These are phyloP conservation scores for Conoideocrella luteorostrata DNA, from an alignment of 2,329 filamentous ascomycete genomes.

Conservation along the genomic window DNA sequence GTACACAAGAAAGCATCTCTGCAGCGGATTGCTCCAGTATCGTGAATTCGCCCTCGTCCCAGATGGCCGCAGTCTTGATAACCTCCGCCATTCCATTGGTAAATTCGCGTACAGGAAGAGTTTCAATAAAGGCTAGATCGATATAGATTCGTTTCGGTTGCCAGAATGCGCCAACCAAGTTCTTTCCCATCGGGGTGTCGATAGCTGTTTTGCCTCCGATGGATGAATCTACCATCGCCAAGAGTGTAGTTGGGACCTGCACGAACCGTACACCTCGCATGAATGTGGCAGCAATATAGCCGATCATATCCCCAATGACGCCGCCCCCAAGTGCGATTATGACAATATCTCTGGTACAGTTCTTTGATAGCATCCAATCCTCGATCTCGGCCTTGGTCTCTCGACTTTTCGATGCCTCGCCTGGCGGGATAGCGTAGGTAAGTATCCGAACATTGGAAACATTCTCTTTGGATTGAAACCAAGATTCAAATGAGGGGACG, in stretches of 20 bases:
- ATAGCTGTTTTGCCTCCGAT: conserved; percentile 99
- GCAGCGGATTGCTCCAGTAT: conserved; percentile 76
- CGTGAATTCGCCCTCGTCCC: conserved; percentile 81
- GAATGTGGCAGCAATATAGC: conserved; percentile 95
- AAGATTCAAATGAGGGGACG: conserved; percentile 62
- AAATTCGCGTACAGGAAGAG: conserved; percentile 83
- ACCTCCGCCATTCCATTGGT: conserved; percentile 99
- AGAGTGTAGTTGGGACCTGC: conserved; percentile 88
- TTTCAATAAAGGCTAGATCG: conserved; percentile 85
- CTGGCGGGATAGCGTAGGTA: conserved; percentile 79
- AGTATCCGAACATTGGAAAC: conserved; percentile 58
- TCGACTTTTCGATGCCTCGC: conserved; percentile 88
- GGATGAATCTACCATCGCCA: conserved; percentile 97
- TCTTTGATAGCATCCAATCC: conserved; percentile 89
- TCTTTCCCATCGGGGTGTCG: conserved; percentile 93
- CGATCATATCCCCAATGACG: conserved; percentile 96
- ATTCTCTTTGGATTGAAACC: conserved; percentile 24
- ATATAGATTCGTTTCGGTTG: conserved; percentile 93
- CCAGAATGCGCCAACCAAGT: conserved; percentile 93
- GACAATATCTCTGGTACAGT: conserved; percentile 92
- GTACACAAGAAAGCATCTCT: conserved; percentile 52
- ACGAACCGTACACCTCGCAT: conserved; percentile 97
- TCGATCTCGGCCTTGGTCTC: conserved; percentile 94
- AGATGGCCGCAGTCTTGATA: conserved; percentile 95
- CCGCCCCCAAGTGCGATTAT: conserved; percentile 92